Base-by-base conservation (phyloP, 352 stramenopile species). In the Peronospora farinosa region DNA sequence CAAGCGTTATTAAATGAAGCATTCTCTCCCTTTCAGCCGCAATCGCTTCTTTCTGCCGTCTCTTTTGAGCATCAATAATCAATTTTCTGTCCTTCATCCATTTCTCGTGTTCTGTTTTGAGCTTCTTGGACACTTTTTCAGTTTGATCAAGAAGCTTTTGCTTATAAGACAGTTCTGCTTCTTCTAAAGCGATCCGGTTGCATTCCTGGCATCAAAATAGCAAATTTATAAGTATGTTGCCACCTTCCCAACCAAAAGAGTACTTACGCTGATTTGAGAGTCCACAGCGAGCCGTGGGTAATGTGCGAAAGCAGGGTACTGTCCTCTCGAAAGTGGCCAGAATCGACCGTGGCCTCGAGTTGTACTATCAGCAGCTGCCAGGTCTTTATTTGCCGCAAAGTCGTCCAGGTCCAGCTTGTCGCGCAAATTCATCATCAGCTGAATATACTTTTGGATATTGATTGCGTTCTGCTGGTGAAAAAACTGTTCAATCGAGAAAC, bases 381-480 rank as follows among this genome's bases (percentile, higher is more conserved):
- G 15, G 2, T 55, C 38, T 48, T 63, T 38, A 39, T 41, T 52
- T n/a, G 23, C 48, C 3, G 62, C 49, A 49, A 69, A 74, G n/a
- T 50, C 47, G 15, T 41, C 67, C 16, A 74, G 8, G 30, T 80
- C 51, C 7, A 81, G 33, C 19, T 75, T 70, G 16, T 74, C 38
- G 19, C 58, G 54, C 9, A 88, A 27, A 27, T 84, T 86, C 45
- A 77, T 66, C 54, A 89, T 54, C 17, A 91, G 38, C 43, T 88
- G 79, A 7, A 89, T 35, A 47, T 86, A 86, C 16, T 73, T 60
- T 36, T 87, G 61, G 9, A 91, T 78, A 38, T 94, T 64, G 25
- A 95, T 67, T 1, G 77, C 73, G 19, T 90, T 91, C 23, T 94
- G 84, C 54, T 91, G 79, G 30, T 90, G 78, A 48, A 94, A 92